Evolutionary conservation across 352 stramenopile species (phyloP).

Genomic region (Sclerospora graminicola): DNA sequence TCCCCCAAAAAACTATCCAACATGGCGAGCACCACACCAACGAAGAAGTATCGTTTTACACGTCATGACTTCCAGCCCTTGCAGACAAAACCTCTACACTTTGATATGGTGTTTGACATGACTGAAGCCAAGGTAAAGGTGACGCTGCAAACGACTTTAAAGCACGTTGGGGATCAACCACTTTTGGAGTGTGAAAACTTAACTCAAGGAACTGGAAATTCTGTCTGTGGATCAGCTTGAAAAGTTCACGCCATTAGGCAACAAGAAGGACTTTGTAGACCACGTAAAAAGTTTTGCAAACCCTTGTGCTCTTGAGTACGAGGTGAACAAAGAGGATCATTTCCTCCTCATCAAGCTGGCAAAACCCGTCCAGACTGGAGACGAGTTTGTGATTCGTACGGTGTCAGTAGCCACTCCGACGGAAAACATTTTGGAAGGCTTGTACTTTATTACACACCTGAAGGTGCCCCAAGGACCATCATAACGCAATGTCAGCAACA

Average conservation of each 20-base stretch:
- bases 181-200: constrained; percentile 49
- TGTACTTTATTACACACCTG: constrained; percentile 74
- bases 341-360: constrained; percentile 55
- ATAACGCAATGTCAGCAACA: constrained; percentile 80
- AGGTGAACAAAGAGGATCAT: constrained; percentile 55
- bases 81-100: constrained; percentile 57
- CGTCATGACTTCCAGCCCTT: constrained; percentile 56
- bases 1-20: no score
- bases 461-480: constrained; percentile 59
- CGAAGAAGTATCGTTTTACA: constrained; percentile 68
- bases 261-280: constrained; percentile 37
- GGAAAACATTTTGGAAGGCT: constrained; percentile 66
- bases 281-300: constrained; percentile 45
- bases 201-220: constrained; percentile 67
- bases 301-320: constrained; percentile 32
- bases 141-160: constrained; percentile 60
- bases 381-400: constrained; percentile 63
- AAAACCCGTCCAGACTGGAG: constrained; percentile 36
- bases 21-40: not conserved
- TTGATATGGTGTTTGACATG: constrained; percentile 79
- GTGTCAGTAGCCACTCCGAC: constrained; percentile 55
- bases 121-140: constrained; percentile 46
- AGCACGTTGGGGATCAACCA: constrained; percentile 27
- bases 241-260: constrained; percentile 31
- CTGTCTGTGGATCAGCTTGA: constrained; percentile 41